phyloP scores from a whole-genome alignment of 176 grass and related monocot species.

The Olyra latifolia region DNA sequence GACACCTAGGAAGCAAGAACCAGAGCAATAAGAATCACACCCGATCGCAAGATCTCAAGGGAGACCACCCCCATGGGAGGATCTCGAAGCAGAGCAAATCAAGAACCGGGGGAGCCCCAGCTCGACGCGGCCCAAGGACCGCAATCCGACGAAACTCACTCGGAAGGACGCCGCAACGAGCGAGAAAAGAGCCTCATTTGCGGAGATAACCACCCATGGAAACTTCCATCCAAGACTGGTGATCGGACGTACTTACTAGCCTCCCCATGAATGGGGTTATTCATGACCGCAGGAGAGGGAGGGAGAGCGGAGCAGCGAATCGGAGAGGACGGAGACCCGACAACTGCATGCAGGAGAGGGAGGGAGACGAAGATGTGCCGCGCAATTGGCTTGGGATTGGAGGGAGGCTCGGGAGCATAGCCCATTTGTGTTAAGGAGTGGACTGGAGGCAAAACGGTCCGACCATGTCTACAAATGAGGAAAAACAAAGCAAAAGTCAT shows the following conservation, averaged over 20 bases:
- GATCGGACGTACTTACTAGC: slow-evolving; percentile 93
- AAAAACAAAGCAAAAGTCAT: too few relatives aligned
- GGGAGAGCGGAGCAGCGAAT: slow-evolving; percentile 24
- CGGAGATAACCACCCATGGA: background rate
- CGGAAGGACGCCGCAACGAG: background rate
- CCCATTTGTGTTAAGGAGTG: too few relatives aligned
- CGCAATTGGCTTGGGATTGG: slow-evolving; percentile 29
- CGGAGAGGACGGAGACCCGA: slow-evolving; percentile 6
- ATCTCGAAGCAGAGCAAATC: slow-evolving; percentile 46
- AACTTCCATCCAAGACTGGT: slow-evolving; percentile 15
- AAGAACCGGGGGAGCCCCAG: slow-evolving; percentile 25
- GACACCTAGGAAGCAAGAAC: background rate
- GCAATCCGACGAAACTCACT: slow-evolving; percentile 12
- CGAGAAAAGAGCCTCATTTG: slow-evolving; percentile 26
- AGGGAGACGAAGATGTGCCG: background rate
- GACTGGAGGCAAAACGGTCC: too few relatives aligned
- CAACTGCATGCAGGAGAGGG: background rate
- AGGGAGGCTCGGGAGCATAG: too few relatives aligned
- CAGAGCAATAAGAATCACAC: background rate
- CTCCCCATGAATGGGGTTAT: slow-evolving; percentile 72
- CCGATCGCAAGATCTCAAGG: slow-evolving; percentile 24
- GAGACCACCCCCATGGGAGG: background rate
- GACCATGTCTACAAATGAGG: too few relatives aligned
- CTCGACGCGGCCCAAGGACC: background rate
- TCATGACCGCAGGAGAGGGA: slow-evolving; percentile 31